Evolutionary conservation across 306 rosid genomes (phyloP).

Genomic region (Citrullus mucosospermus): DNA sequence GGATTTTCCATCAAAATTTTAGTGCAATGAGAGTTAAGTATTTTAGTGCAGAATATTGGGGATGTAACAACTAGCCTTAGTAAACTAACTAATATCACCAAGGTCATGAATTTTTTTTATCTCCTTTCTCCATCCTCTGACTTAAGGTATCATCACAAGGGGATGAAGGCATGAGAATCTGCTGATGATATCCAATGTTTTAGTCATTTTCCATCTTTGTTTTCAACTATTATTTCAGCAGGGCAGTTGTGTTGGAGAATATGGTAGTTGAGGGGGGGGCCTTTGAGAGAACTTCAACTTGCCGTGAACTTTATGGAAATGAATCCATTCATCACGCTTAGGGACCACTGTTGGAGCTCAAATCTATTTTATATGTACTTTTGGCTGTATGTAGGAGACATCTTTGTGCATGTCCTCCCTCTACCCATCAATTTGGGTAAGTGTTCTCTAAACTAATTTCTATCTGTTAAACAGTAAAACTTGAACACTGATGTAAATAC

Average conservation of each 20-base stretch:
- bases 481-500: background rate
- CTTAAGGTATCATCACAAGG: background rate
- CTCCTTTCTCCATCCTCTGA: background rate
- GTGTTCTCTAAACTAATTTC: background rate
- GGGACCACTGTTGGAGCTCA: constrained; percentile 1
- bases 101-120: background rate
- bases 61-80: background rate
- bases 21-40: background rate
- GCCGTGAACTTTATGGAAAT: constrained; percentile 1
- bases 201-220: background rate
- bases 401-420: background rate
- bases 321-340: background rate
- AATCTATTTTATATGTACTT: background rate
- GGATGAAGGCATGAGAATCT: background rate
- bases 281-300: background rate
- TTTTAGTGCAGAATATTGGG: background rate
- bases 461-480: background rate
- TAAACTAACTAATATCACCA: background rate
- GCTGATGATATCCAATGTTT: background rate
- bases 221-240: background rate
- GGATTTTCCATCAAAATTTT: background rate
- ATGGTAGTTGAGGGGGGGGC: background rate
- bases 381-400: background rate
- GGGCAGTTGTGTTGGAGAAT: background rate
- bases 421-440: background rate